Percentiles rank a stretch among this genome's conserved stretches.
Evolutionary conservation across 352 stramenopile genomes (phyloP).

Genomic region (Phytopythium aichiense): DNA sequence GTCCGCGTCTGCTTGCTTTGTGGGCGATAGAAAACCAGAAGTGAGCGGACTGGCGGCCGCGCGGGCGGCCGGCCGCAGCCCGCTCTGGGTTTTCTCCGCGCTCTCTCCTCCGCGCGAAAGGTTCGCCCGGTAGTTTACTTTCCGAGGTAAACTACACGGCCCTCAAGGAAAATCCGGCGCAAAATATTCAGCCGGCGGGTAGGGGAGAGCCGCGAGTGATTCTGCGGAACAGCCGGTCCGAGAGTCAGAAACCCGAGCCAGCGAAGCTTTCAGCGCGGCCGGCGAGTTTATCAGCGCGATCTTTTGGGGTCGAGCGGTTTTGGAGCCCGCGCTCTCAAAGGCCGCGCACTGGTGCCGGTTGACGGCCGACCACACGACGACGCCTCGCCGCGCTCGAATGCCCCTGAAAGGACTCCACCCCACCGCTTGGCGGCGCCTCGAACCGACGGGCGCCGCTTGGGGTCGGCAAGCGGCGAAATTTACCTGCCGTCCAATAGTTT

Average conservation of each 20-base stretch:
- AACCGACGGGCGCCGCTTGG: too few species aligned
- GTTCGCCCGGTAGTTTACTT: constrained; percentile 3
- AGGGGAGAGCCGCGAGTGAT: background rate
- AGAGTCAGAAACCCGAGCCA: constrained; percentile 4
- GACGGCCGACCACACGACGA: too few species aligned
- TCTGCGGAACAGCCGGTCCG: background rate
- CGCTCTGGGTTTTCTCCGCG: constrained; percentile 7
- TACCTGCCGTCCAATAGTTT: too few species aligned
- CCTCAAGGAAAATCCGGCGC: background rate
- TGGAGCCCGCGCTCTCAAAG: background rate
- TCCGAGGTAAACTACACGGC: background rate
- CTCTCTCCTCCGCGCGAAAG: background rate
- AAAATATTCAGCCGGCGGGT: constrained; percentile 11
- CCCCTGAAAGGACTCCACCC: too few species aligned
- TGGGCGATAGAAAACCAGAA: constrained; percentile 58
- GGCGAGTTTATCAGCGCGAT: background rate
- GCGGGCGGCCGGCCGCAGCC: background rate
- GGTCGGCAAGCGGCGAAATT: too few species aligned
- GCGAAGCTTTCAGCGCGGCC: background rate
- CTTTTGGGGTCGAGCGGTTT: background rate
- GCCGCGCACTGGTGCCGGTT: too few species aligned
- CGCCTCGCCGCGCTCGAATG: too few species aligned
- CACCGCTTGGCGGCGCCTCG: too few species aligned
- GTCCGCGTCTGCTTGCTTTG: constrained; percentile 6
- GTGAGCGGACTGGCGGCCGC: constrained; percentile 22